Evolutionary conservation across 2,329 filamentous ascomycete species (phyloP).

Genomic region (Penicillium rolfsii): DNA sequence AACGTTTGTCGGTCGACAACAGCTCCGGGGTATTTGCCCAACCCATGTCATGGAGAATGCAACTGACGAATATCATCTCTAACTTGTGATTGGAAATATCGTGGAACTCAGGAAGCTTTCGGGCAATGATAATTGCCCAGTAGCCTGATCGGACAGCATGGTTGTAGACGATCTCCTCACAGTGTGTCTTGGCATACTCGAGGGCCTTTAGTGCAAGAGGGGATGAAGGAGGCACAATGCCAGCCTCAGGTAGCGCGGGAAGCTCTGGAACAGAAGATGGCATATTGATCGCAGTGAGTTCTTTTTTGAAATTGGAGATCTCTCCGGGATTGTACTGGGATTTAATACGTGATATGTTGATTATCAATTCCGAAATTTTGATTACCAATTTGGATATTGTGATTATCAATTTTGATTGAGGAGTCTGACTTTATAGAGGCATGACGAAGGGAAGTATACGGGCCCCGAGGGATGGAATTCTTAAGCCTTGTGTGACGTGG

Average conservation of each 20-base stretch:
- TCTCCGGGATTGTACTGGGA: neutral
- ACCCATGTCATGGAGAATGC: neutral
- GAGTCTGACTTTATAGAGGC: neutral
- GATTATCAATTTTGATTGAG: neutral
- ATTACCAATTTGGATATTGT: neutral
- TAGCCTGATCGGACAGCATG: neutral
- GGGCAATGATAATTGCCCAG: neutral
- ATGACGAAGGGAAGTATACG: neutral
- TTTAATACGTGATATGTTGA: neutral
- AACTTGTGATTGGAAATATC: neutral
- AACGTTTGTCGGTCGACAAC: neutral
- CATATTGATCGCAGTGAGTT: neutral
- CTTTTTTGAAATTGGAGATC: neutral
- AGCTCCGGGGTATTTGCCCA: neutral
- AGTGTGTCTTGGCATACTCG: neutral
- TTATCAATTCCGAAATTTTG: neutral
- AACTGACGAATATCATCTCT: neutral
- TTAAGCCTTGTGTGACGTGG: neutral
- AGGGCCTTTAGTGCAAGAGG: neutral
- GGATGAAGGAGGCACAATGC: neutral
- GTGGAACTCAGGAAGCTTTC: neutral
- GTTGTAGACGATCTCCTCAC: neutral
- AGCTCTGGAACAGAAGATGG: neutral
- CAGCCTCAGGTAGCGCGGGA: neutral
- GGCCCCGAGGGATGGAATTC: neutral